phyloP scores from a whole-genome alignment of 2,329 filamentous ascomycete genomes.

The Thelonectria rubi region DNA sequence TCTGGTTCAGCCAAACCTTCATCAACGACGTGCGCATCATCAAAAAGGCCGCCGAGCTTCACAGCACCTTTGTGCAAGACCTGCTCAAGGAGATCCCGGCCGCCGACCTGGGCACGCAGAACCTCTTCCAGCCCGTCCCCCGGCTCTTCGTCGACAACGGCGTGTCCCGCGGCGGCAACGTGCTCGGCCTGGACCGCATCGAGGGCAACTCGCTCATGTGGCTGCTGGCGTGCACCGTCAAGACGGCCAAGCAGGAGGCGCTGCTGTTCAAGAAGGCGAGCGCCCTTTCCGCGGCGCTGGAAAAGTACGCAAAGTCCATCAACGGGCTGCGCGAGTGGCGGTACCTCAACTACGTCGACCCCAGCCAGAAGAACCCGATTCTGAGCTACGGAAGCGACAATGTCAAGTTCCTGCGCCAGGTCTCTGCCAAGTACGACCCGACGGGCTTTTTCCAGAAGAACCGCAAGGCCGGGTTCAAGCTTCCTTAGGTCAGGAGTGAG shows the following conservation, averaged over 20 bases:
- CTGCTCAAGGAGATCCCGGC: constrained; percentile 31
- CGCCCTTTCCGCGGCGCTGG: constrained; percentile 27
- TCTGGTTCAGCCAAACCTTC: constrained; percentile 21
- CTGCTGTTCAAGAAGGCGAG: constrained; percentile 30
- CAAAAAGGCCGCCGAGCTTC: constrained; percentile 13
- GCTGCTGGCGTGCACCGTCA: constrained; percentile 49
- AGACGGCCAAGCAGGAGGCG: constrained; percentile 44
- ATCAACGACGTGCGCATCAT: constrained; percentile 19
- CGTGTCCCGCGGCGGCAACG: constrained; percentile 43
- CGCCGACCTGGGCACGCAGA: constrained; percentile 39
- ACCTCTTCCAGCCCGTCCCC: constrained; percentile 47
- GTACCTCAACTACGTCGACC: constrained; percentile 55
- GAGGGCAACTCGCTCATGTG: constrained; percentile 49
- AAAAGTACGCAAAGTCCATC: constrained; percentile 39
- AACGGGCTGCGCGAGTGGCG: constrained; percentile 46
- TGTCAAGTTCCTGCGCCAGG: constrained; percentile 42
- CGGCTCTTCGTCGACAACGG: constrained; percentile 34
- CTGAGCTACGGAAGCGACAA: constrained; percentile 50
- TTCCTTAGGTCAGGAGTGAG: constrained; percentile 19
- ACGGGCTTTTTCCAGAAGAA: constrained; percentile 47
- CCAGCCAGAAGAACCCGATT: constrained; percentile 49
- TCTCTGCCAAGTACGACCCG: constrained; percentile 47
- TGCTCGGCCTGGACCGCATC: constrained; percentile 45
- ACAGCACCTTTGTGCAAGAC: not conserved
- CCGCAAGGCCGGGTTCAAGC: constrained; percentile 44